A percentile compares a stretch with the other conserved stretches of the same genome.
phyloP scores from a whole-genome alignment of 176 grass and related monocot genomes.

The Musa troglodytarum region DNA sequence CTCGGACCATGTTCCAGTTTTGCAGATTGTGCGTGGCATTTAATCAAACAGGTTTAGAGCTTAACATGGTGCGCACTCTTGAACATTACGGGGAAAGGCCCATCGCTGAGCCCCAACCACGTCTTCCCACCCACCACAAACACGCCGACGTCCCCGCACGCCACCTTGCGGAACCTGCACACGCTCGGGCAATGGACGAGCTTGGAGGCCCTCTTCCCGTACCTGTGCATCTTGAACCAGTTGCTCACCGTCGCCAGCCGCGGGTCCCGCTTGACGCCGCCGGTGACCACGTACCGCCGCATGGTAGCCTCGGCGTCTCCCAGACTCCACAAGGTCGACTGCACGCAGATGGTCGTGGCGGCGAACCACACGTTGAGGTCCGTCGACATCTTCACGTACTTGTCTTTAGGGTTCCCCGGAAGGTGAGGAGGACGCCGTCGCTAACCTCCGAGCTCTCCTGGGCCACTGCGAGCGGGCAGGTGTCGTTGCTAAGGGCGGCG shows the following conservation, averaged over 20 bases:
- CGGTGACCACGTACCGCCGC: background rate
- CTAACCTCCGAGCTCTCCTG: background rate
- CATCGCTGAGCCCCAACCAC: slow-evolving; percentile 3
- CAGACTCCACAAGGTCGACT: slow-evolving; percentile 12
- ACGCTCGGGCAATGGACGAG: slow-evolving; percentile 12
- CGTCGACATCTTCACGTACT: slow-evolving; percentile 11
- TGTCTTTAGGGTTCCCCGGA: background rate
- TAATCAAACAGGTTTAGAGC: background rate
- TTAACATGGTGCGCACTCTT: background rate
- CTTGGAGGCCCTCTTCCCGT: slow-evolving; percentile 11
- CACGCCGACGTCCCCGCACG: slow-evolving; percentile 15
- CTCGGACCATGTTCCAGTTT: too few relatives aligned
- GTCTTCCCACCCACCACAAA: background rate
- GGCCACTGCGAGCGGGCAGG: slow-evolving; percentile 1
- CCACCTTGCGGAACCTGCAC: background rate
- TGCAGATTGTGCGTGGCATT: background rate
- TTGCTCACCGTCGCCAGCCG: background rate
- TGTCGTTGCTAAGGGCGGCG: background rate
- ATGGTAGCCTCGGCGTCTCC: background rate
- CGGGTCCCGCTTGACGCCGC: slow-evolving; percentile 2
- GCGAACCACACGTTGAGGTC: slow-evolving; percentile 16
- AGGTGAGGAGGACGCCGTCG: background rate
- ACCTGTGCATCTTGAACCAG: slow-evolving; percentile 21
- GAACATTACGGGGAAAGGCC: slow-evolving; percentile 1
- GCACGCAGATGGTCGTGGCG: slow-evolving; percentile 5